Evolutionary conservation across 176 grass and related monocot species (phyloP).

Genomic region (Metroxylon sagu): DNA sequence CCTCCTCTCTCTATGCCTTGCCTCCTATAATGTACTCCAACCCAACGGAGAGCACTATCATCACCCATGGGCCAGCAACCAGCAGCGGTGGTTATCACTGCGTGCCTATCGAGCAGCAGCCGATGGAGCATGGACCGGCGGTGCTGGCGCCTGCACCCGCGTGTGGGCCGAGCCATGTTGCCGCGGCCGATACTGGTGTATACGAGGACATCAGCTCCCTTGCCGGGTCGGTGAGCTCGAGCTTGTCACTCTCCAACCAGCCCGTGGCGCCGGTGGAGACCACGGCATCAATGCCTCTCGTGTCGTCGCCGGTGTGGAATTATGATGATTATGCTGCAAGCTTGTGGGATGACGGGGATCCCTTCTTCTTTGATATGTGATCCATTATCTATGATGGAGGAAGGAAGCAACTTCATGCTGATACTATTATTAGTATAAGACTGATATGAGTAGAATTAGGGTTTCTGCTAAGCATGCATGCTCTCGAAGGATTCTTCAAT

Average conservation of each 20-base stretch:
- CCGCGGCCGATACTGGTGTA: constrained; percentile 4
- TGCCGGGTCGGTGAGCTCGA: constrained; percentile 22
- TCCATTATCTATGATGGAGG: no score
- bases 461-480: no score
- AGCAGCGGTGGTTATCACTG: no score
- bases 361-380: constrained; percentile 60
- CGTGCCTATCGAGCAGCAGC: neutral
- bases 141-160: constrained; percentile 16
- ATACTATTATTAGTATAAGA: no score
- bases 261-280: constrained; percentile 4
- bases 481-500: no score
- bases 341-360: constrained; percentile 64
- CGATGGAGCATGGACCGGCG: neutral
- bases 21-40: neutral
- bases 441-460: no score
- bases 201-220: constrained; percentile 27
- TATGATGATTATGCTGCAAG: constrained; percentile 60
- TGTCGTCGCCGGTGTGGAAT: constrained; percentile 22
- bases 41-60: no score
- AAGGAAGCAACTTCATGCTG: no score
- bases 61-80: no score
- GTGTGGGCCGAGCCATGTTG: neutral
- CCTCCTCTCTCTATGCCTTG: neutral
- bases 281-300: neutral
- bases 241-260: constrained; percentile 8